Base-by-base conservation (phyloP, 768 basidiomycete species). In the Psilocybe cubensis region DNA sequence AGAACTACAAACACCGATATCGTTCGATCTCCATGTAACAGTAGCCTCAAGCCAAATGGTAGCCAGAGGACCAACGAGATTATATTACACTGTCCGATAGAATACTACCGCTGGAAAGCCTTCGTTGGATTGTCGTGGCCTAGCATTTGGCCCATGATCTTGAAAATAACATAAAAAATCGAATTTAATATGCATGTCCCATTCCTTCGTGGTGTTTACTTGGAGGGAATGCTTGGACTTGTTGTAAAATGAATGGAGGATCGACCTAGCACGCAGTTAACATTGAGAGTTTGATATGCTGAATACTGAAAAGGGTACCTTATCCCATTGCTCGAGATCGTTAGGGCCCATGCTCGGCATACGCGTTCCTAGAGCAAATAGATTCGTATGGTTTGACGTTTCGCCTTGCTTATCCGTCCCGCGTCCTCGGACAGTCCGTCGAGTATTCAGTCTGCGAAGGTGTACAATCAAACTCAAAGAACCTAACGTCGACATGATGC, bases 371-470 rank as follows among this genome's bases (percentile, higher is more conserved):
- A 80, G 70, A 54, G 76, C 76, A 67, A 82, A 82, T 70, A 82
- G 70, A 59, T 82, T 81, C n/a, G 79, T 81, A 58, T 80, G 72
- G 54, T 77, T 78, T 17, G 67, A 69, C 4, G 70, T 74, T 1
- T 43, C 63, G 6, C 71, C 72, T 66, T 79, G 74, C 41, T 70
- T 67, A 52, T 87, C 85, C 1, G 85, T 83, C 21, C 85, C 85
- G 28, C 78, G 74, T 10, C 84, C 86, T 4, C 79, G 79, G 38
- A 84, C 65, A 23, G 70, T 74, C 48, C 82, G 74, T 18, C 87
- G 79, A 2, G 86, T 87, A 69, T 88, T 89, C 31, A 89, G 75
- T 12, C 84, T 86, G 51, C 50, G 12, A 4, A 51, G 3, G 31
- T 21, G 47, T 43, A 20, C 1, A 38, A 7, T 35, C 44, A n/a